Percentiles rank a stretch among this genome's conserved stretches.
Conservation (phyloP, 306 rosid genomes). For the Cucurbita moschata region DNA sequence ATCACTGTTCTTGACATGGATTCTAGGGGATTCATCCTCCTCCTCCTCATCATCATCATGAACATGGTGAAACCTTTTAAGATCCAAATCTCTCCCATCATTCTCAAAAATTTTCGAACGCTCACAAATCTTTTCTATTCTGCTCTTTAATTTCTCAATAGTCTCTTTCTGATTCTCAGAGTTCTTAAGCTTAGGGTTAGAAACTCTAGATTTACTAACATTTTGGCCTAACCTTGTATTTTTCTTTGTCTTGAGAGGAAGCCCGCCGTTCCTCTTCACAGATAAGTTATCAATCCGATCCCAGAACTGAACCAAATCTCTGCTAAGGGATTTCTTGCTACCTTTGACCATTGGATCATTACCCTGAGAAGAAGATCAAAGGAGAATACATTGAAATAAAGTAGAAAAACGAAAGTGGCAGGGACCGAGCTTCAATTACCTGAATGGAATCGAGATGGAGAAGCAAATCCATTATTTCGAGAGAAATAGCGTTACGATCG, state of each 20-base stretch:
- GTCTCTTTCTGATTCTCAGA: slow-evolving; percentile 29
- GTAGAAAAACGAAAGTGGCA: not conserved
- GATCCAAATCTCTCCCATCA: slow-evolving; percentile 29
- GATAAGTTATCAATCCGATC: slow-evolving; percentile 53
- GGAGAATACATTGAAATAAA: not conserved
- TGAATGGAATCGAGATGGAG: slow-evolving; percentile 54
- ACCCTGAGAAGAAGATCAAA: slow-evolving; percentile 18
- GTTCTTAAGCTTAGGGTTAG: slow-evolving; percentile 4
- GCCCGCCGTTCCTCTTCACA: slow-evolving; percentile 28
- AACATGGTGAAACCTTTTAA: slow-evolving; percentile 28
- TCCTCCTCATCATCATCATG: slow-evolving; percentile 25
- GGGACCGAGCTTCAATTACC: slow-evolving; percentile 24
- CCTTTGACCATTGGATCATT: slow-evolving; percentile 53
- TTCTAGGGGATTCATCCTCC: slow-evolving; percentile 19
- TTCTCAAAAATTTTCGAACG: slow-evolving; percentile 30
- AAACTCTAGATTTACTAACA: slow-evolving; percentile 21
- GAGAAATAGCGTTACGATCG: slow-evolving; percentile 39
- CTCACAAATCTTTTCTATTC: slow-evolving; percentile 57
- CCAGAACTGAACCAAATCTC: slow-evolving; percentile 53
- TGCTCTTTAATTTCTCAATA: slow-evolving; percentile 51
- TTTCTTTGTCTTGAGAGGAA: slow-evolving; percentile 24
- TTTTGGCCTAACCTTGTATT: slow-evolving; percentile 26
- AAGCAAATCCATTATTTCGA: slow-evolving; percentile 47
- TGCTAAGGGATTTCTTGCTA: slow-evolving; percentile 47
- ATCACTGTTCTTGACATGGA: slow-evolving; percentile 15